A percentile compares a stretch with the other conserved stretches of the same genome.
Conservation (phyloP, 768 basidiomycete genomes). For the Lentinula sp. region DNA sequence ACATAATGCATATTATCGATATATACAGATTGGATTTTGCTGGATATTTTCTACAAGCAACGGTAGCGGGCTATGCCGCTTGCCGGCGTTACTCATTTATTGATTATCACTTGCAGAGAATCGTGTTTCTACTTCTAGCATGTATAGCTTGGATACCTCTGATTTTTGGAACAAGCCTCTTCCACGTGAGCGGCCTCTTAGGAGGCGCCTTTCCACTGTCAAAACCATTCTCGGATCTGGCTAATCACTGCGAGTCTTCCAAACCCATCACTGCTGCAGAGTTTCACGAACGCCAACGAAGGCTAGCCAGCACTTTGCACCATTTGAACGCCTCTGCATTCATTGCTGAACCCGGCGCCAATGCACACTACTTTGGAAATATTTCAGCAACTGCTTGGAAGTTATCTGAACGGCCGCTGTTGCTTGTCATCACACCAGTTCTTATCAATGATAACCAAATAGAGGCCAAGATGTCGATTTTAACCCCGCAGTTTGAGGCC, state of each 20-base stretch:
- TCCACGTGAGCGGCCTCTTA: not conserved
- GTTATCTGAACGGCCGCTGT: constrained; percentile 74
- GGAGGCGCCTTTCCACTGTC: not conserved
- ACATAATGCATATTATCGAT: no score
- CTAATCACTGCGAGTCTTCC: constrained; percentile 40
- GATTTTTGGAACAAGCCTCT: not conserved
- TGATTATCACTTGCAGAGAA: not conserved
- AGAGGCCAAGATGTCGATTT: constrained; percentile 43
- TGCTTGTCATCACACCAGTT: constrained; percentile 56
- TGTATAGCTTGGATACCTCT: not conserved
- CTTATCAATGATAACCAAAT: constrained; percentile 11
- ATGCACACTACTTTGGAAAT: constrained; percentile 67
- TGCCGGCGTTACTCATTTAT: no score
- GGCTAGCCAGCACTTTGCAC: constrained; percentile 44
- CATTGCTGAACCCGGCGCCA: constrained; percentile 76
- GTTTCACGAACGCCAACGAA: constrained; percentile 46
- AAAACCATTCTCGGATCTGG: constrained; percentile 1
- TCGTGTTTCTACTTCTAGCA: not conserved
- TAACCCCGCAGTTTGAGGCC: constrained; percentile 77
- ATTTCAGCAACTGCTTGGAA: constrained; percentile 57
- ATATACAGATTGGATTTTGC: no score
- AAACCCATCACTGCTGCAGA: constrained; percentile 42
- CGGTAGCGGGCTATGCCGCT: no score
- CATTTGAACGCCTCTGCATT: constrained; percentile 57
- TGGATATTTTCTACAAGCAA: no score